Evolutionary conservation across 495 filamentous ascomycete genomes (phyloP).

Genomic region (Cladorrhinum samala): DNA sequence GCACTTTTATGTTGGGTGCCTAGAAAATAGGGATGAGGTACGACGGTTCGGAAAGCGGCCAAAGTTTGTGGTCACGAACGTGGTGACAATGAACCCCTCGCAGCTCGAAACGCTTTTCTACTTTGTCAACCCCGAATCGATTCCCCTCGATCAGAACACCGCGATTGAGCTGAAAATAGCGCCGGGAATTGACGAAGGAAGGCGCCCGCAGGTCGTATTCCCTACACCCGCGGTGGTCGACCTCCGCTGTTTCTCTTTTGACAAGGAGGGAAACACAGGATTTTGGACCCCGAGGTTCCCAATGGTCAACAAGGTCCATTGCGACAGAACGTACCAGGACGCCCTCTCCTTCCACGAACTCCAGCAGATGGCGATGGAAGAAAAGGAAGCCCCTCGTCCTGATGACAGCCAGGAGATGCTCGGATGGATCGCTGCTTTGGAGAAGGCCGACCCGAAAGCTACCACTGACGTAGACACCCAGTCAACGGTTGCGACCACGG

Average conservation of each 20-base stretch:
- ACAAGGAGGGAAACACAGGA: constrained; percentile 35
- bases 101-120: constrained; percentile 30
- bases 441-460: constrained; percentile 36
- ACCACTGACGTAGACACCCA: constrained; percentile 21
- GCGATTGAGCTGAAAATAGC: constrained; percentile 26
- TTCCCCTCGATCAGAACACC: constrained; percentile 25
- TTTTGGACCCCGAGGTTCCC: constrained; percentile 45
- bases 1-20: constrained; percentile 70
- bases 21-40: constrained; percentile 65
- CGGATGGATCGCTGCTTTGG: constrained; percentile 50
- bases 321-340: constrained; percentile 39
- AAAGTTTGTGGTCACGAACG: constrained; percentile 56
- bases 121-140: constrained; percentile 29
- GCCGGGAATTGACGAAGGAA: constrained; percentile 29
- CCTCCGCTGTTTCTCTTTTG: constrained; percentile 43
- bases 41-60: constrained; percentile 47
- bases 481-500: constrained; percentile 8
- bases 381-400: constrained; percentile 24
- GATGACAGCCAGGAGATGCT: constrained; percentile 46
- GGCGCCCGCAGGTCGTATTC: constrained; percentile 34
- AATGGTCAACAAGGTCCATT: constrained; percentile 40
- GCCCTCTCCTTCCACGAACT: constrained; percentile 38
- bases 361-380: constrained; percentile 36
- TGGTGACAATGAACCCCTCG: constrained; percentile 36
- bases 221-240: constrained; percentile 38